Conservation (phyloP, 768 basidiomycete species). For the Rhizopogon vinicolor region DNA sequence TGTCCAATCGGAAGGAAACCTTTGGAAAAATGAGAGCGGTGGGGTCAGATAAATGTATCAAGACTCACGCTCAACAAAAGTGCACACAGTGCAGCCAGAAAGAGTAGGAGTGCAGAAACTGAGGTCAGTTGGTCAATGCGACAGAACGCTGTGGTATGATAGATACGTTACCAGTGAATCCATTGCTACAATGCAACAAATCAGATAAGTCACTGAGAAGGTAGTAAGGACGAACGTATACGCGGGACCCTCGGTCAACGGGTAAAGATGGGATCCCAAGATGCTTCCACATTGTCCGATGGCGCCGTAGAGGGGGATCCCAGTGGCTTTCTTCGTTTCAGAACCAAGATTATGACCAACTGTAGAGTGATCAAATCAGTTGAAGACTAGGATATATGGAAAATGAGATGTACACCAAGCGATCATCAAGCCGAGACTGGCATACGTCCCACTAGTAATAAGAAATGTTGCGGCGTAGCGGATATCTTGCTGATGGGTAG, state of each 20-base stretch:
- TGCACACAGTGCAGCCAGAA: not conserved
- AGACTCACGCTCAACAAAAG: not conserved
- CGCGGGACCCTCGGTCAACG: constrained; percentile 33
- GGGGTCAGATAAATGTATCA: not conserved
- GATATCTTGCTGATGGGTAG: constrained; percentile 26
- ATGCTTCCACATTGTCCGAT: constrained; percentile 40
- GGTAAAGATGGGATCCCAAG: constrained; percentile 38
- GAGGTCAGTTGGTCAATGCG: not conserved
- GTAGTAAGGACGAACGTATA: constrained; percentile 25
- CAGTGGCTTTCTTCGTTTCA: constrained; percentile 41
- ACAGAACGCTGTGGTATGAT: not conserved
- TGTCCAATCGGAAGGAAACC: constrained; percentile 63
- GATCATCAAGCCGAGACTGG: constrained; percentile 38
- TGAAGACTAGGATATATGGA: not conserved
- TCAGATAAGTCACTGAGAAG: not conserved
- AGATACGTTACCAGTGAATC: not conserved
- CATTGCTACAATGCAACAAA: not conserved
- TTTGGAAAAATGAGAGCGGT: constrained; percentile 14
- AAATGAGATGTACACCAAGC: constrained; percentile 39
- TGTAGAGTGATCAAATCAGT: constrained; percentile 17
- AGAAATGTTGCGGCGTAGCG: constrained; percentile 45
- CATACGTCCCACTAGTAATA: constrained; percentile 41
- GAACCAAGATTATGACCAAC: constrained; percentile 38
- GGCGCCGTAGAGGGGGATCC: constrained; percentile 36
- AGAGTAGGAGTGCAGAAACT: not conserved